A percentile compares a stretch with the other conserved stretches of the same genome.
Evolutionary conservation across 192 early-diverging fungal species (phyloP).

Genomic region (Lobosporangium transversale): DNA sequence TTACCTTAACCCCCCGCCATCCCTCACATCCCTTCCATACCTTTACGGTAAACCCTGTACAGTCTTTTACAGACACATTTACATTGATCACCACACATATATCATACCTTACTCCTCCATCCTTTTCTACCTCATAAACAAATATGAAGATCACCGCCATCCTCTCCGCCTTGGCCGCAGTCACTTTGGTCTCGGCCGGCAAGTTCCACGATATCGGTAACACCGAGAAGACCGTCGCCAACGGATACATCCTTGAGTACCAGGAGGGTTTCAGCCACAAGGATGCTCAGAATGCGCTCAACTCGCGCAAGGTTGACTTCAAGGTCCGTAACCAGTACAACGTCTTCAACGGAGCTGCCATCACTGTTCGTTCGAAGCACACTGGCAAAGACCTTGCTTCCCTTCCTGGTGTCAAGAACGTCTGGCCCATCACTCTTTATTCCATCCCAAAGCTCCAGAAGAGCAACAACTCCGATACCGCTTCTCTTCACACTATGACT

Average conservation of each 20-base stretch:
- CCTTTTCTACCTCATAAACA: neutral
- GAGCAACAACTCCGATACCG: conserved; percentile 21
- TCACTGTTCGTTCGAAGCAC: conserved; percentile 46
- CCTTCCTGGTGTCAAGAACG: conserved; percentile 48
- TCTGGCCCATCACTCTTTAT: conserved; percentile 58
- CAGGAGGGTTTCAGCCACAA: conserved; percentile 9
- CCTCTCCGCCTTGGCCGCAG: conserved; percentile 43
- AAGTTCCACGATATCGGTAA: conserved; percentile 26
- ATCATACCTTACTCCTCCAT: neutral
- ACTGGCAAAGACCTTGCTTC: conserved; percentile 36
- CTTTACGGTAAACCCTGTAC: conserved; percentile 11
- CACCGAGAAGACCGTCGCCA: conserved; percentile 14
- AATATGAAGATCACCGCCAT: conserved; percentile 42
- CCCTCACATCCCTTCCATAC: neutral
- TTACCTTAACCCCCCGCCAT: neutral
- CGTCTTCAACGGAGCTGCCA: conserved; percentile 58
- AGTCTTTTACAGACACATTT: conserved; percentile 6
- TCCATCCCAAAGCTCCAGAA: conserved; percentile 25
- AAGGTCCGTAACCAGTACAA: conserved; percentile 58
- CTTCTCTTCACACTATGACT: conserved; percentile 53
- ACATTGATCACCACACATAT: neutral
- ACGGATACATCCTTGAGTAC: conserved; percentile 42
- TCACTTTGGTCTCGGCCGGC: conserved; percentile 46
- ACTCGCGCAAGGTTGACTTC: conserved; percentile 24
- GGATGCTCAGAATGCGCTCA: conserved; percentile 31